Evolutionary conservation across 768 basidiomycete species (phyloP).

Genomic region (Amanita pseudoporphyria): DNA sequence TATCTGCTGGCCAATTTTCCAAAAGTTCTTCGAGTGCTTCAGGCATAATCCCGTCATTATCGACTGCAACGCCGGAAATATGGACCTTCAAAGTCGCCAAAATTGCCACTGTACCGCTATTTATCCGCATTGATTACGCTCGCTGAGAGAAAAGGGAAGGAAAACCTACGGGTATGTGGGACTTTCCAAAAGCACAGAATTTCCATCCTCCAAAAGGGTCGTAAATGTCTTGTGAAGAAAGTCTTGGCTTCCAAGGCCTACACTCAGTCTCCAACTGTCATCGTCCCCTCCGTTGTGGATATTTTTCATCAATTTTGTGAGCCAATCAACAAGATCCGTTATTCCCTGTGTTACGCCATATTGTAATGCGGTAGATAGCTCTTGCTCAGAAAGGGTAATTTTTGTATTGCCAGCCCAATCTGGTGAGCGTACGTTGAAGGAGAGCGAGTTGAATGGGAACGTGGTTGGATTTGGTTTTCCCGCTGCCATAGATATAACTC

Average conservation of each 20-base stretch:
- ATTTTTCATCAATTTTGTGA: conserved; percentile 47
- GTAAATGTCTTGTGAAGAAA: conserved; percentile 68
- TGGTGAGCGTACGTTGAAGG: conserved; percentile 36
- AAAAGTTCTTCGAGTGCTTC: conserved; percentile 48
- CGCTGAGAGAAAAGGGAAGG: neutral
- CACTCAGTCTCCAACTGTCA: conserved; percentile 49
- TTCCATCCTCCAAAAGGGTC: conserved; percentile 66
- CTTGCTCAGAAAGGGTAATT: conserved; percentile 37
- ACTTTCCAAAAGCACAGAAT: conserved; percentile 71
- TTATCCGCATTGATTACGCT: neutral
- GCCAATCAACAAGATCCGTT: conserved; percentile 42
- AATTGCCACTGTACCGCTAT: conserved; percentile 54
- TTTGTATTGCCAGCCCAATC: conserved; percentile 22
- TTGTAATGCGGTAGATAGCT: conserved; percentile 54
- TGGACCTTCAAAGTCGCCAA: conserved; percentile 43
- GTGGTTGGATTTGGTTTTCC: conserved; percentile 75
- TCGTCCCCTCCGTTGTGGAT: conserved; percentile 41
- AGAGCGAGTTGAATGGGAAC: conserved; percentile 69
- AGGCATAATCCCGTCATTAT: conserved; percentile 64
- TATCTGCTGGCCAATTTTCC: conserved; percentile 57
- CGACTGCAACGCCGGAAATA: conserved; percentile 52
- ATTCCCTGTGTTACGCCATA: conserved; percentile 55
- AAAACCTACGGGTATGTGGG: conserved; percentile 58
- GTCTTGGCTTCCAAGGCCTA: conserved; percentile 74
- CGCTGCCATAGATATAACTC: conserved; percentile 58